Base-by-base conservation (phyloP, 768 basidiomycete genomes). In the Trametes cinnabarina region DNA sequence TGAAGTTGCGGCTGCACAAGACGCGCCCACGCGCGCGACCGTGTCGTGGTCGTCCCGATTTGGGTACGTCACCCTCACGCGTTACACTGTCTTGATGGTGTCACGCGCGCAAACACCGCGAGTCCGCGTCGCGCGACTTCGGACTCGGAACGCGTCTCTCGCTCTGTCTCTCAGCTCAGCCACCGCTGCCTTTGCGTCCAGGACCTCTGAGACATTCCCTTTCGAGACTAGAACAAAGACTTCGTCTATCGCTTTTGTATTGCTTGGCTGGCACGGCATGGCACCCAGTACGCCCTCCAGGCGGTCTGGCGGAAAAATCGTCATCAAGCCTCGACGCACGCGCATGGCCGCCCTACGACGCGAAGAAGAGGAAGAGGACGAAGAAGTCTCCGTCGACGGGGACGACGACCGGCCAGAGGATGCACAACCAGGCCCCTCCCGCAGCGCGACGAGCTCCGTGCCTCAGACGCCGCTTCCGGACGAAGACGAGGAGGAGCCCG, bases 241-340 rank as follows among this genome's bases (percentile, higher is more conserved):
- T 32, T 32, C 30, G 30, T 39, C 15, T 8, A 15, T 15, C n/a
- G 17, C 5, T 4, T n/a, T 10, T 30, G 17, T 47, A 12, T 20
- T 47, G 10, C 22, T 12, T 4, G 22, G 11, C 46, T 15, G 3
- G 1, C 26, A 11, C 9, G 19, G 2, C 2, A 66, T 66, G 65
- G 54, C 65, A n/a, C 58, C 63, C 19, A 61, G 26, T 17, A 47
- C 58, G 2, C 44, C 63, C 20, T 37, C 40, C 20, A 57, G 55
- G 37, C 61, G 64, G 2, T 60, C 63, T 9, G 63, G 63, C 23
- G 20, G 43, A 17, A 77, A 75, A 68, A 77, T 77, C 41, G 77
- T 76, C 10, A 74, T 76, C 57, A 77, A 73, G 47, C 76, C 76
- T 1, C 74, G 73, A 30, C 60, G 70, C 11, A 66, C 72, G 8